Conservation (phyloP, 805 yeast species). For the Saccharomycopsis microspora region DNA sequence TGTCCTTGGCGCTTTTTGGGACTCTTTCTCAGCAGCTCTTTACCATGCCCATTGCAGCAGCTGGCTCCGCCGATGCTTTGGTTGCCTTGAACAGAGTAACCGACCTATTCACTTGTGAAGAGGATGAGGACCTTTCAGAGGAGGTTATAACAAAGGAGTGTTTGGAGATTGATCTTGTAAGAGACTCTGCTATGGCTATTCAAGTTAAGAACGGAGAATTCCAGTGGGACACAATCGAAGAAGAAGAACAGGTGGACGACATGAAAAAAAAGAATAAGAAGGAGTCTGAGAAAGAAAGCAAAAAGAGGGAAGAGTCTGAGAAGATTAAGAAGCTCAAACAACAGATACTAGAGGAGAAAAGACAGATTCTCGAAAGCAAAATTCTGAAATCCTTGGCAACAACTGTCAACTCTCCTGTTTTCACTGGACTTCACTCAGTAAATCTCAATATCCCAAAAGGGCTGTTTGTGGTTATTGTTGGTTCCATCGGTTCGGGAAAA, state of each 20-base stretch:
- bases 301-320: not conserved
- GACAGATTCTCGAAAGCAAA: not conserved
- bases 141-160: constrained; percentile 21
- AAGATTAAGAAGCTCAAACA: constrained; percentile 1
- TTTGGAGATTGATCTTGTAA: constrained; percentile 27
- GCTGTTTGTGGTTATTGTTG: constrained; percentile 66
- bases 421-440: constrained; percentile 23
- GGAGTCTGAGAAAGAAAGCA: not conserved
- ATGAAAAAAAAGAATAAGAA: constrained; percentile 1
- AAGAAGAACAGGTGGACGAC: constrained; percentile 17
- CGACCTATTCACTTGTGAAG: constrained; percentile 36
- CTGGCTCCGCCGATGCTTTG: constrained; percentile 57
- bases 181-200: constrained; percentile 30
- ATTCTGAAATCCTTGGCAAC: not conserved
- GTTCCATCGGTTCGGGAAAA: constrained; percentile 71
- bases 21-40: constrained; percentile 50
- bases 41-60: constrained; percentile 59
- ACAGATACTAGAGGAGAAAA: not conserved
- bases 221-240: constrained; percentile 41
- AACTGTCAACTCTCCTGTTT: constrained; percentile 12
- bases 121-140: constrained; percentile 14
- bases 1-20: constrained; percentile 60
- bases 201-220: constrained; percentile 41
- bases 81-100: constrained; percentile 51
- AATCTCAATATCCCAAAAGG: constrained; percentile 39